A percentile compares a stretch with the other conserved stretches of the same genome.
phyloP scores from a whole-genome alignment of 768 basidiomycete genomes.

The Lyophyllum shimeji region DNA sequence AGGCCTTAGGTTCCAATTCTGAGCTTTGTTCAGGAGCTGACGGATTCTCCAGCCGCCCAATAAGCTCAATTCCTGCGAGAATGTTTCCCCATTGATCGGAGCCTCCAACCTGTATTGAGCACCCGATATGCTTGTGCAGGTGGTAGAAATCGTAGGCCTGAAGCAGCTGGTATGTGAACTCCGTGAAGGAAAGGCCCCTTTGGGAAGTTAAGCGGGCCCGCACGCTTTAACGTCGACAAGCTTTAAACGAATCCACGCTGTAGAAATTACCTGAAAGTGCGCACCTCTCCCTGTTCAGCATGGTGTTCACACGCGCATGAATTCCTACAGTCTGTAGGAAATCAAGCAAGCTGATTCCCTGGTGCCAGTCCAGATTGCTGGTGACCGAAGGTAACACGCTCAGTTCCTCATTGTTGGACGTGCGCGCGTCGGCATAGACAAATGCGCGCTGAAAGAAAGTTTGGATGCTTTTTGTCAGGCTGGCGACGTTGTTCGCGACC shows the following conservation, averaged over 20 bases:
- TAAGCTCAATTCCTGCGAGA: conserved; percentile 88
- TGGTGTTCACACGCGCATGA: conserved; percentile 79
- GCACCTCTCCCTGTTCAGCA: conserved; percentile 90
- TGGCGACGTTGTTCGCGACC: conserved; percentile 63
- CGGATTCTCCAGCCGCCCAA: conserved; percentile 50
- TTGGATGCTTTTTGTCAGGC: conserved; percentile 64
- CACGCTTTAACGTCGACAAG: conserved; percentile 52
- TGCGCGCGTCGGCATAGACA: conserved; percentile 50
- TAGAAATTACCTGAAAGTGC: conserved; percentile 16
- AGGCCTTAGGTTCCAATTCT: conserved; percentile 42
- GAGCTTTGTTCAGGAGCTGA: conserved; percentile 8
- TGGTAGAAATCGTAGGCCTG: conserved; percentile 95
- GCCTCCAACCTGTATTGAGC: conserved; percentile 90
- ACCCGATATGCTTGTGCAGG: conserved; percentile 62
- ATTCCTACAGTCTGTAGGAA: conserved; percentile 84
- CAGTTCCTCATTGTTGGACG: conserved; percentile 19
- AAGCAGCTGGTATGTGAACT: conserved; percentile 95
- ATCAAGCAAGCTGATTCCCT: conserved; percentile 69
- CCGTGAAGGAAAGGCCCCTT: conserved; percentile 95
- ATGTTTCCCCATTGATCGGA: conserved; percentile 99
- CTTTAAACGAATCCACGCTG: neutral
- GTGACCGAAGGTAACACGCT: conserved; percentile 28
- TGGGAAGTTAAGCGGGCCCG: conserved; percentile 75
- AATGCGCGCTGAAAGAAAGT: conserved; percentile 70
- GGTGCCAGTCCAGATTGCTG: conserved; percentile 75